These are phyloP conservation scores for Berkeleyomyces rouxiae DNA, from an alignment of 2,329 filamentous ascomycete genomes.

Conservation along the genomic window DNA sequence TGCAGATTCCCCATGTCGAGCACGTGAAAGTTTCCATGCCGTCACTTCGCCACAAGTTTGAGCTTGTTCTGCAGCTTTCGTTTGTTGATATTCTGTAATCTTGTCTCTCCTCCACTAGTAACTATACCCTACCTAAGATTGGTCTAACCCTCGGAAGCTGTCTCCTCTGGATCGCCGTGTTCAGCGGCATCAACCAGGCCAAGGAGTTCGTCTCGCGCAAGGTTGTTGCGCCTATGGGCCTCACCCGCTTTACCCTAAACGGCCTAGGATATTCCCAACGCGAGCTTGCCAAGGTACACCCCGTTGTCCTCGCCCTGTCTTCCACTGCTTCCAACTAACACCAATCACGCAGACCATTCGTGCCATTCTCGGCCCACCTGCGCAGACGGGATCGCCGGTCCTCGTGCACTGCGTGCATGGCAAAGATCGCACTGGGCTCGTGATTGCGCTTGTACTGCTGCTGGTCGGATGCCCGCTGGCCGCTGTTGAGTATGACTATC, in stretches of 20 bases:
- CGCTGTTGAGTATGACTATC: conserved; percentile 57
- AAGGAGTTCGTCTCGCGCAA: conserved; percentile 52
- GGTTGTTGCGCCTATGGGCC: conserved; percentile 55
- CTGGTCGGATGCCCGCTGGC: conserved; percentile 38
- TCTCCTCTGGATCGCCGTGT: conserved; percentile 37
- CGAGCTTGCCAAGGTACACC: conserved; percentile 36
- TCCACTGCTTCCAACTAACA: background rate
- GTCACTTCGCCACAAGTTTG: conserved; percentile 4
- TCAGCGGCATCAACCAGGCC: conserved; percentile 52
- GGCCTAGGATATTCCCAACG: conserved; percentile 50
- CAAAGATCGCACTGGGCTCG: conserved; percentile 61
- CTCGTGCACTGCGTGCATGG: conserved; percentile 78
- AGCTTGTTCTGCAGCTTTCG: conserved; percentile 10
- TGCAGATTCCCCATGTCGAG: background rate
- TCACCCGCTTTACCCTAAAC: conserved; percentile 52
- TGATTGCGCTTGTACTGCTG: conserved; percentile 51
- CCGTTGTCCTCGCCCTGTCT: background rate
- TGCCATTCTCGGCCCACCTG: conserved; percentile 21
- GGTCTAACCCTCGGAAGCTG: conserved; percentile 24
- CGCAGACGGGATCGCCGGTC: conserved; percentile 28
- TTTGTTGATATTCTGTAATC: conserved; percentile 11
- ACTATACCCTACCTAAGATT: conserved; percentile 40
- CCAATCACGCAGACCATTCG: background rate
- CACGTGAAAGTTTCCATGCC: background rate
- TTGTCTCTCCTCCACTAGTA: conserved; percentile 23